Conservation (phyloP, 2,329 filamentous ascomycete species). For the Pseudogymnoascus destructans region DNA sequence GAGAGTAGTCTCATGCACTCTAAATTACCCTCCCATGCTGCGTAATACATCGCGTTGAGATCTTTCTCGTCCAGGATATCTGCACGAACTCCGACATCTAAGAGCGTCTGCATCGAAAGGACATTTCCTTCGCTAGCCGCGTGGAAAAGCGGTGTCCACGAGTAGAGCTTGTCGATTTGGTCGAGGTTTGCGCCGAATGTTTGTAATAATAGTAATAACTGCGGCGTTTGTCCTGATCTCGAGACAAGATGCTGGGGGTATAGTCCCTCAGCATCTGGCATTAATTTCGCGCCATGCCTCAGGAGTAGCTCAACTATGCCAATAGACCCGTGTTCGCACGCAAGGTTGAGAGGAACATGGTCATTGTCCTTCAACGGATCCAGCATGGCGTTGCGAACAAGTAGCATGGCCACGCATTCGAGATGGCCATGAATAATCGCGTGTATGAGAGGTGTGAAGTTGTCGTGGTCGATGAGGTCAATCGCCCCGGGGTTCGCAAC, state of each 20-base stretch:
- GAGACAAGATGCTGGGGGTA: conserved; percentile 97
- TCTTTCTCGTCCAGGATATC: conserved; percentile 83
- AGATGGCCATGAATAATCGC: conserved; percentile 81
- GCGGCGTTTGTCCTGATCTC: conserved; percentile 68
- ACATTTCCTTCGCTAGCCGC: conserved; percentile 94
- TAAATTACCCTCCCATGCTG: conserved; percentile 92
- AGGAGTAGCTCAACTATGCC: conserved; percentile 76
- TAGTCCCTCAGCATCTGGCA: conserved; percentile 91
- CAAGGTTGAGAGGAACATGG: conserved; percentile 86
- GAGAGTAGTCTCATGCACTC: conserved; percentile 85
- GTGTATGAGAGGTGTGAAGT: conserved; percentile 92
- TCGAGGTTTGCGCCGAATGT: conserved; percentile 81
- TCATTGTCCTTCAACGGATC: conserved; percentile 78
- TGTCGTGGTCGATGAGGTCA: conserved; percentile 85
- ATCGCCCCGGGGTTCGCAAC: conserved; percentile 60
- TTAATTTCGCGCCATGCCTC: conserved; percentile 62
- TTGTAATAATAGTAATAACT: conserved; percentile 67
- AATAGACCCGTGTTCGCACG: conserved; percentile 83
- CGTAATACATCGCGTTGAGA: conserved; percentile 93
- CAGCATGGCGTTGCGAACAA: conserved; percentile 67
- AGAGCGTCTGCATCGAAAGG: conserved; percentile 66
- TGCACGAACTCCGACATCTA: conserved; percentile 66
- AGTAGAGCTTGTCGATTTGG: conserved; percentile 88
- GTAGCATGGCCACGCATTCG: conserved; percentile 64
- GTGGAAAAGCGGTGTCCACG: conserved; percentile 94